Evolutionary conservation across 2,329 filamentous ascomycete genomes (phyloP).

Genomic region (Verticillium dahliae): DNA sequence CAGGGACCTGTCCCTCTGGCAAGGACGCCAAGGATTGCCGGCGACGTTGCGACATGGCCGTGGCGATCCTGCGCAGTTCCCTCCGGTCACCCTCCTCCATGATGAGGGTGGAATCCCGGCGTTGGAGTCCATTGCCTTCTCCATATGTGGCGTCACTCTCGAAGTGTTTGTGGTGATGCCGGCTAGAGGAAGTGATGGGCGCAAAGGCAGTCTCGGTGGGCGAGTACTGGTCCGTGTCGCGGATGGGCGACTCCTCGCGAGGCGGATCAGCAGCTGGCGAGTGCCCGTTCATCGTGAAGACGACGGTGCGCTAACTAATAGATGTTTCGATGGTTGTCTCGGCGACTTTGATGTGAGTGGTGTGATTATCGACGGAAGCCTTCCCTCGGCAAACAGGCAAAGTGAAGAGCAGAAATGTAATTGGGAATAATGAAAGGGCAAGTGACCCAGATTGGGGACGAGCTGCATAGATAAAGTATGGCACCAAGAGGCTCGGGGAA

Average conservation of each 20-base stretch:
- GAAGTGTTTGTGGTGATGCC: background rate
- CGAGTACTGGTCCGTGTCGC: background rate
- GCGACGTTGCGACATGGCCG: conserved; percentile 27
- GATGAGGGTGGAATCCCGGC: conserved; percentile 2
- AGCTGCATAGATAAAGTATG: background rate
- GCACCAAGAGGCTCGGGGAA: background rate
- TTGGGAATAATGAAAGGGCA: too few species aligned
- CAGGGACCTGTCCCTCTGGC: conserved; percentile 2
- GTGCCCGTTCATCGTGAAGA: background rate
- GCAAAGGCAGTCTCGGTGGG: background rate
- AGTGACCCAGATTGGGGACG: background rate
- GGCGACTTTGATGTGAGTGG: background rate
- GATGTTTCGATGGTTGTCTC: background rate
- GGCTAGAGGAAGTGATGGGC: background rate
- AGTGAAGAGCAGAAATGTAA: background rate
- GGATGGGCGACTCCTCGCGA: background rate
- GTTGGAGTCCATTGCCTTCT: background rate
- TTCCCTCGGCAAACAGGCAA: background rate
- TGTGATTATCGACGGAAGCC: background rate
- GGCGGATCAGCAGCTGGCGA: background rate
- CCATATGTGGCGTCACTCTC: background rate
- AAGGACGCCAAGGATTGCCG: conserved; percentile 16
- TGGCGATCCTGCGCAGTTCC: conserved; percentile 32
- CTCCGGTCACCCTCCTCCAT: conserved; percentile 25
- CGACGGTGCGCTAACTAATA: background rate